Evolutionary conservation across 2,329 filamentous ascomycete species (phyloP).

Genomic region (Epichloe uncinata): DNA sequence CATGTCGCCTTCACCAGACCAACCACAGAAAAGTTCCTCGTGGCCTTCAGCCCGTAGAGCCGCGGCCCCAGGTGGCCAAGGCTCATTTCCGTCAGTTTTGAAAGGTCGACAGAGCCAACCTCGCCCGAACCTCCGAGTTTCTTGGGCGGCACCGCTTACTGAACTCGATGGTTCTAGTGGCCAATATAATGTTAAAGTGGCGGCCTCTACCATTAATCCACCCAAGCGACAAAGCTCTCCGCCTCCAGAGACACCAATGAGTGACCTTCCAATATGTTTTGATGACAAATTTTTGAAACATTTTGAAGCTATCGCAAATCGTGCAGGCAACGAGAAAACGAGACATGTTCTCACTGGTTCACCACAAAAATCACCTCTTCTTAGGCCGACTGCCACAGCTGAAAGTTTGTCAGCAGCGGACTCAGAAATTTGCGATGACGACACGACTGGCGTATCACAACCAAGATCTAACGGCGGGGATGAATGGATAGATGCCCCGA

Average conservation of each 20-base stretch:
- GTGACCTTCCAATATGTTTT: conserved; percentile 18
- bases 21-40: conserved; percentile 4
- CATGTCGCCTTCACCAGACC: conserved; percentile 34
- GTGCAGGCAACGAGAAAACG: conserved; percentile 17
- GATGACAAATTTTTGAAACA: conserved; percentile 32
- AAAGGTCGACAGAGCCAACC: conserved; percentile 14
- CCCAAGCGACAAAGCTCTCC: conserved; percentile 25
- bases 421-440: not conserved
- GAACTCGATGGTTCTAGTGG: not conserved
- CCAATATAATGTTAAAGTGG: not conserved
- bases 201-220: not conserved
- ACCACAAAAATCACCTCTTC: conserved; percentile 18
- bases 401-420: conserved; percentile 14
- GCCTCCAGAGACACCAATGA: conserved; percentile 25
- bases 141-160: conserved; percentile 4
- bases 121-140: not conserved
- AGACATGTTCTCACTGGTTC: conserved; percentile 28
- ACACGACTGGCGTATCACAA: not conserved
- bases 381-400: conserved; percentile 14
- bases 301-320: conserved; percentile 30
- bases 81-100: conserved; percentile 18
- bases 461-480: not conserved
- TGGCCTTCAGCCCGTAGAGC: not conserved
- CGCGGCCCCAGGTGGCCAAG: not conserved
- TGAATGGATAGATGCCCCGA: not conserved